Base-by-base conservation (phyloP, 176 grass and related monocot species). In the Triticum turgidum region DNA sequence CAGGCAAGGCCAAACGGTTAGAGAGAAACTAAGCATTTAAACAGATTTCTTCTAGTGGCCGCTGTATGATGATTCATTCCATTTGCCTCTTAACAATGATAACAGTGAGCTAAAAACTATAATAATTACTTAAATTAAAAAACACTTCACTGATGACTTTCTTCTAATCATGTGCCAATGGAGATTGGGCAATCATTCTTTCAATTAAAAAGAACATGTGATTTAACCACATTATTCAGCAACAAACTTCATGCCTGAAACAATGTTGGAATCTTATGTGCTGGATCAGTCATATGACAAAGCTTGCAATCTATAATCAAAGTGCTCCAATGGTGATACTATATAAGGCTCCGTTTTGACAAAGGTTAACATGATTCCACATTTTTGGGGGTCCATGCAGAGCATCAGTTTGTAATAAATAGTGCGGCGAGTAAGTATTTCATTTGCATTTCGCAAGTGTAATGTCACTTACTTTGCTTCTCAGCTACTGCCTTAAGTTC, bases 401-500 rank as follows among this genome's bases (percentile, higher is more conserved):
- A 27, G 29, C 3, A n/a, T 12, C 59, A 20, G 47, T 84, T 51
- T 37, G 12, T 35, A 77, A 42, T 29, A 77, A 89, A 81, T 47
- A 52, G 37, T 49, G 45, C 25, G 39, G 18, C 29, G 37, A 61
- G 20, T 81, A 80, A 45, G 37, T 82, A 15, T 33, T 32, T 70
- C 21, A 5, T n/a, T 74, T 70, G 15, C 44, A 70, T 61, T 47
- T 7, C 4, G 73, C 65, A 27, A 62, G 58, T 34, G 59, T 33
- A 52, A 63, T 0, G 18, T 84, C 18, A 90, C 91, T 89, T 93
- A 95, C 95, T 95, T 83, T 93, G 95, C 76, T 90, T 89, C 37
- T 95, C 95, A 82, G 88, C 84, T 54, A 77, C 84, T 87, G 71
- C 92, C 85, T 96, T 91, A 66, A 99, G 90, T 85, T 99, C 97